Evolutionary conservation across 352 stramenopile species (phyloP), one percentile per base, ranked within the genome.

Genomic region (Pythium apleroticum): DNA sequence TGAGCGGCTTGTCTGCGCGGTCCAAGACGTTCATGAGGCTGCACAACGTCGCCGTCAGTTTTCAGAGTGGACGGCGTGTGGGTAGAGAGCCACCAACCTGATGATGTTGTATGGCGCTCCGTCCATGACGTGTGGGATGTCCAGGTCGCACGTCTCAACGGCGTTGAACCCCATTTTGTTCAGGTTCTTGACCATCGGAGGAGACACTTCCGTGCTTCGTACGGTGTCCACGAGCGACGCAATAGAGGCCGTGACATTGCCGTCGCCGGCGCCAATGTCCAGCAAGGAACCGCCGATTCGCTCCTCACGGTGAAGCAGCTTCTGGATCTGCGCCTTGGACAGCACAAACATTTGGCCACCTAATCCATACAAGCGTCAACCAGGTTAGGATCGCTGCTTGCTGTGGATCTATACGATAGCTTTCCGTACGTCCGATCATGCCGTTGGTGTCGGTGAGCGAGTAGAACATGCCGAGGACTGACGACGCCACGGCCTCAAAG

Each of bases 281-380:
- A 95, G 78, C 31, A 95, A 56, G 15, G 80, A 81, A 1, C 76
- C 73, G 20, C 72, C 71, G n/a, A 86, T 58, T 10, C 60, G 71
- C 37, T 82, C 60, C 0, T 90, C 68, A n/a, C 69, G 77, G 45
- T 73, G 73, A 27, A 93, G 67, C 20, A 93, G 76, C n/a, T 52
- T 73, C 65, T 86, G 75, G 52, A 91, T 85, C 68, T 95, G 87
- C 50, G 76, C 74, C 19, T 75, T 66, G 0, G 84, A 95, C 19
- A 93, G 74, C 62, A 95, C 87, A 65, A 95, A 95, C 86, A 95
- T 95, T 77, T 95, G 84, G 33, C 84, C 87, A 69, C 86, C 84
- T 95, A 46, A n/a, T n/a, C 9, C 4, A 46, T 8, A 19, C 5
- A 27, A 22, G 19, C 15, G 12, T 6, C 8, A 27, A 69, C 17